Base-by-base conservation (phyloP, 768 basidiomycete species). In the Cystofilobasidium bisporidii region DNA sequence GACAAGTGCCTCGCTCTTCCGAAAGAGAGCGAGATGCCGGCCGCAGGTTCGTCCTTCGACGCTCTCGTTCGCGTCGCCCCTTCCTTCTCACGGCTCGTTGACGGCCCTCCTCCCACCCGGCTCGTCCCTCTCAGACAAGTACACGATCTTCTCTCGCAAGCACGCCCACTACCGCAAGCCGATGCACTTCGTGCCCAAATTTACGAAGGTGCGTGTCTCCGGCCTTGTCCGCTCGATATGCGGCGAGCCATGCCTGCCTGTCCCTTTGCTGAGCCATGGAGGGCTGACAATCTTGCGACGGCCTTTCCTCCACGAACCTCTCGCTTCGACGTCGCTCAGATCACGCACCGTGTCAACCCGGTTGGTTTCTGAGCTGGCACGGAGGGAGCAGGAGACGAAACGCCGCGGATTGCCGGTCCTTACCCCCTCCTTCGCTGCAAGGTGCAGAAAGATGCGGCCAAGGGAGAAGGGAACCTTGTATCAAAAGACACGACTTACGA, bases 121-220 rank as follows among this genome's bases (percentile, higher is more conserved):
- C 40, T 2, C 11, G 41, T 1, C n/a, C n/a, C n/a, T n/a, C n/a
- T n/a, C 67, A 77, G 94, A 98, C 80, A 99, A 99, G 78, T 99
- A 98, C 79, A 96, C 93, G 4, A 84, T 88, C 24, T 98, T 92
- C 78, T 84, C 83, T 45, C 80, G 83, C 5, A 84, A 83, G 47
- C 79, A 80, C 1, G 81, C 77, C 67, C 87, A 89, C 9, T 99
- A 94, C 77, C 81, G 94, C 53, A 97, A 97, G 74, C 88, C 90
- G 30, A 91, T 96, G 59, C 93, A 98, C 79, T 93, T 93, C 74
- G 88, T 94, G 32, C 93, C 93, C n/a, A 94, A 96, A 75, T 97
- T 87, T 85, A 96, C 93, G 60, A 82, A 90, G 78, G 92, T 93
- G 71, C 69, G 87, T 62, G 43, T 18, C 36, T 32, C 30, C 24